Conservation (phyloP, 768 basidiomycete species). For the Boletales sp. region DNA sequence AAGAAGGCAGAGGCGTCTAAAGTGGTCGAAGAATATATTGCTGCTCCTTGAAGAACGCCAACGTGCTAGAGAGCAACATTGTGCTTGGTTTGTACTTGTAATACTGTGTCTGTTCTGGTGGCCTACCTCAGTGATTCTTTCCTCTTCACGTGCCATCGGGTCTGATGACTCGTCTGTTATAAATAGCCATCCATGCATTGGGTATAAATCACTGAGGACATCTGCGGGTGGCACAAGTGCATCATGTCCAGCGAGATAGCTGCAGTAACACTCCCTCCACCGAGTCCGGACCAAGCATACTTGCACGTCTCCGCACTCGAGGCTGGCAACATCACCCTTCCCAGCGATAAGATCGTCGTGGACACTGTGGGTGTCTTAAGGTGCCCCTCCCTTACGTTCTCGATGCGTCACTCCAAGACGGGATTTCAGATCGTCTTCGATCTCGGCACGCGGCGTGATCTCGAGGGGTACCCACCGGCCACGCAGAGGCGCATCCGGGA, state of each 20-base stretch:
- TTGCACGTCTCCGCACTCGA: slow-evolving; percentile 55
- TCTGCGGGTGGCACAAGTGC: too few species aligned
- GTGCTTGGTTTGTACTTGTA: too few species aligned
- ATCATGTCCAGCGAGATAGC: slow-evolving; percentile 3
- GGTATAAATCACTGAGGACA: too few species aligned
- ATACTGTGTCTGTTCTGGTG: too few species aligned
- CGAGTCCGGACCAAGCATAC: slow-evolving; percentile 42
- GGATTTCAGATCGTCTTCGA: slow-evolving; percentile 48
- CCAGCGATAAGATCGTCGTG: slow-evolving; percentile 36
- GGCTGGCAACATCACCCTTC: slow-evolving; percentile 42
- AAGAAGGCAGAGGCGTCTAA: slow-evolving; percentile 35
- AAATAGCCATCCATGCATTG: too few species aligned
- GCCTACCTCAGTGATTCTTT: too few species aligned
- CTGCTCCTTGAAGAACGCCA: not conserved
- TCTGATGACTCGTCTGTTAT: too few species aligned
- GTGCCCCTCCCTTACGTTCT: slow-evolving; percentile 51
- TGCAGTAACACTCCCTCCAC: slow-evolving; percentile 9
- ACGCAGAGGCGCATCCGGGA: slow-evolving; percentile 19
- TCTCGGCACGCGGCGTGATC: slow-evolving; percentile 50
- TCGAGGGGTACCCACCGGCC: slow-evolving; percentile 38
- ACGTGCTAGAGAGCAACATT: too few species aligned
- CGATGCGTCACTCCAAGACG: slow-evolving; percentile 44
- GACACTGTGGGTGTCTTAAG: slow-evolving; percentile 26
- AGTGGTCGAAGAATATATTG: slow-evolving; percentile 22
- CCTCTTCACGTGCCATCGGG: too few species aligned